phyloP scores from a whole-genome alignment of 306 rosid species.

The Calophaca sinica region DNA sequence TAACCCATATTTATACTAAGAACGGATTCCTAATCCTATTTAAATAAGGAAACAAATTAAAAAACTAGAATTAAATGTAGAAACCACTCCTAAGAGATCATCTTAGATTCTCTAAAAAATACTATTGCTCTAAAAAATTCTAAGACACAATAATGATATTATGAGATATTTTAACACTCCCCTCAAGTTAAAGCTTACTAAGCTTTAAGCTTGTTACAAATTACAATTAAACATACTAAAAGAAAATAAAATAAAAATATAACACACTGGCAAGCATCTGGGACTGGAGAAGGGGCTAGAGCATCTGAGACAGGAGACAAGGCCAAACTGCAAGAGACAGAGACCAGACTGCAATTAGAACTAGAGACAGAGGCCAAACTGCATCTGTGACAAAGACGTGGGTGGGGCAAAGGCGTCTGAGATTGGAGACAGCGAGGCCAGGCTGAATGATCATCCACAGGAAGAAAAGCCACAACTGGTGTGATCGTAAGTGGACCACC shows the following conservation, averaged over 20 bases:
- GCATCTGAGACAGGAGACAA: neutral
- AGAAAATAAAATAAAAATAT: constrained; percentile 24
- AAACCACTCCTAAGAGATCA: neutral
- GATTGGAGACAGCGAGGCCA: constrained; percentile 1
- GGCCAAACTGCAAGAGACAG: no score
- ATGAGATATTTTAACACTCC: constrained; percentile 8
- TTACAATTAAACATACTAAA: constrained; percentile 20
- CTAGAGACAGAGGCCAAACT: constrained; percentile 19
- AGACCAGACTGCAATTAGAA: neutral
- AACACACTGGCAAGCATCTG: neutral
- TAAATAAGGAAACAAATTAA: neutral
- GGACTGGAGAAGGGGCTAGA: constrained; percentile 8
- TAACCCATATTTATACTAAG: neutral
- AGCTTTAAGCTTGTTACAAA: constrained; percentile 22
- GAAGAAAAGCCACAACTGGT: neutral
- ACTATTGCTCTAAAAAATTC: neutral
- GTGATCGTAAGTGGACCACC: constrained; percentile 3
- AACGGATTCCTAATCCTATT: neutral
- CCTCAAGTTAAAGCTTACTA: neutral
- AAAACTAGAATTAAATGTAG: neutral
- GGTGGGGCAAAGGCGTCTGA: neutral
- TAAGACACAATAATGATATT: constrained; percentile 13
- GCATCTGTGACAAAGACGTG: neutral
- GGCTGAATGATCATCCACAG: neutral
- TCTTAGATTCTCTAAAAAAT: neutral